Base-by-base conservation (phyloP, 495 filamentous ascomycete genomes). In the Penicillium paxilli region DNA sequence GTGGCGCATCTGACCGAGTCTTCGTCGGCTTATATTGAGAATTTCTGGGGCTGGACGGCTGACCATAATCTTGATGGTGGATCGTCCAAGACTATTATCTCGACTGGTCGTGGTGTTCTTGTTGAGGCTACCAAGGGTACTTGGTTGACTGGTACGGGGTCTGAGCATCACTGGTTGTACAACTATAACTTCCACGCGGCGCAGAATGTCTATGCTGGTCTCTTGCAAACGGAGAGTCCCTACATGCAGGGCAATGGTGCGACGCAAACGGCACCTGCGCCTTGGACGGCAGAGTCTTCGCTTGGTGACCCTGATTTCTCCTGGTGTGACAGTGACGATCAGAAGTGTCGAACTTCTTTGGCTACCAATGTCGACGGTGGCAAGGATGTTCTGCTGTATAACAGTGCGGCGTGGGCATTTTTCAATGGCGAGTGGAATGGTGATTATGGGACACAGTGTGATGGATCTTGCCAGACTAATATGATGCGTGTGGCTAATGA, bases 1-100 rank as follows among this genome's bases (percentile, higher is more conserved):
- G 58, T 82, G 10, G 46, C 84, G 3, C 80, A 85, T 44, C 56
- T 86, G 3, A 75, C 72, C 1, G 42, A 54, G 6, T 73, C 70
- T 3, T 73, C 75, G 1, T 80, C 76, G 2, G 74, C 67, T 7
- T 86, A 84, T 49, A 68, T 85, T 30, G 81, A 85, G 56, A 78
- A 80, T 57, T 71, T 84, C 60, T 84, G 82, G 80, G 77, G 75
- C 47, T 84, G 80, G 82, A 80, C 77, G 6, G 79, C 78, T 0
- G 80, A 83, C 55, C 80, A 82, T 58, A 68, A 72, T 25, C 71
- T 83, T 0, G 78, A 83, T 47, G 64, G 67, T 16, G 49, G 52
- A 14, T 50, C 38, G 7, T 63, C 59, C 40, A 51, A 51, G 0
- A 74, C 78, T 19, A 72, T 62, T 40, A 80, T 83, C 49, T 67